Conservation (phyloP, 2,329 filamentous ascomycete species). For the Ramichloridium luteum region DNA sequence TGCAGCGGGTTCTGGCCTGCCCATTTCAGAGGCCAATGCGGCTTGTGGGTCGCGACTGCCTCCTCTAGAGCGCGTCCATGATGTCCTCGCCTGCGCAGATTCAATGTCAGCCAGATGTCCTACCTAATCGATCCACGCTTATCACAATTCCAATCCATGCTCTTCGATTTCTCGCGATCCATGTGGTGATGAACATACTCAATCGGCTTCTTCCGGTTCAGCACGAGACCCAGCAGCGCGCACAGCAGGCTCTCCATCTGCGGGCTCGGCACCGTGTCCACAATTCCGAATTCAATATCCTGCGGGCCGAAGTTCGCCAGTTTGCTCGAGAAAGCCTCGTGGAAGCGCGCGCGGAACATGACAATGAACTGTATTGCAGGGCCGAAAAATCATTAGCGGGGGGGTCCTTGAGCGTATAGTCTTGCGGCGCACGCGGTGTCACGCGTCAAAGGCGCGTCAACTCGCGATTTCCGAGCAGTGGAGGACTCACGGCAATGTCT, state of each 20-base stretch:
- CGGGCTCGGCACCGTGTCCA: constrained; percentile 65
- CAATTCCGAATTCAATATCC: constrained; percentile 80
- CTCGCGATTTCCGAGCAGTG: constrained; percentile 14
- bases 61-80: constrained; percentile 91
- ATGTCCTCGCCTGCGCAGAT: constrained; percentile 64
- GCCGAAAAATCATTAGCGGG: constrained; percentile 30
- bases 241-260: constrained; percentile 82
- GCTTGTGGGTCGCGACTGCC: constrained; percentile 70
- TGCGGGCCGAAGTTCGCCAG: constrained; percentile 85
- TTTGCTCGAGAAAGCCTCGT: constrained; percentile 76
- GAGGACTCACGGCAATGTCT: constrained; percentile 71
- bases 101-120: constrained; percentile 19
- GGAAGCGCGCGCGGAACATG: constrained; percentile 92
- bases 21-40: constrained; percentile 83
- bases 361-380: constrained; percentile 70
- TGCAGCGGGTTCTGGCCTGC: constrained; percentile 69
- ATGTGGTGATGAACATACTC: constrained; percentile 57
- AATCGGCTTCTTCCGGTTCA: constrained; percentile 97
- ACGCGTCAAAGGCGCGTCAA: constrained; percentile 22
- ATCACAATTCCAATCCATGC: background rate
- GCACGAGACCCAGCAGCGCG: constrained; percentile 70
- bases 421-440: too few species aligned
- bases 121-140: constrained; percentile 1
- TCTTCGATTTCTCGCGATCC: background rate
- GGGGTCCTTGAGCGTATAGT: constrained; percentile 12